Base-by-base conservation (phyloP, 2,329 filamentous ascomycete species). In the Colletotrichum agaves region DNA sequence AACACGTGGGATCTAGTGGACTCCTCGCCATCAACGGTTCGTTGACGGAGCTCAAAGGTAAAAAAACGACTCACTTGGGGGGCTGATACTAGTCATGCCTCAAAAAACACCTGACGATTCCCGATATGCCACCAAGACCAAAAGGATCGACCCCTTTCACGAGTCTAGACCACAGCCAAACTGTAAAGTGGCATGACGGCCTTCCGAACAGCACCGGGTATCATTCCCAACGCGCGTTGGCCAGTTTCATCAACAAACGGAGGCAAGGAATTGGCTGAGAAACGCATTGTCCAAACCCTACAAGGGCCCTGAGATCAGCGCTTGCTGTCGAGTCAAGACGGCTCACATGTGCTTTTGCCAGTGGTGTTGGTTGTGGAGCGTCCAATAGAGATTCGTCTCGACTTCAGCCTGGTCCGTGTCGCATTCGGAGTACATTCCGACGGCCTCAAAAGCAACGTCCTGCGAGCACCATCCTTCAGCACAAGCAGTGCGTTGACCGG, bases 121-220 rank as follows among this genome's bases (percentile, higher is more conserved):
- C 33, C 63, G 52, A 57, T 8, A 19, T 39, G 52, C 63, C 50
- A 52, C 63, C 17, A 52, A 47, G 50, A 50, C 50, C 12, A 57
- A 57, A 27, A 50, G n/a, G 52, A 67, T 63, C 63, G 59, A 58
- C 50, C 52, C 44, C 50, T 59, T 63, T 58, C 59, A 17, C 17
- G 37, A 27, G 53, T 53, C 64, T 58, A 52, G 60, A 47, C 21
- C 47, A 10, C 11, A 49, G 23, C 35, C 21, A 23, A 27, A 47
- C 47, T n/a, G n/a, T n/a, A n/a, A 23, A 21, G 31, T 49, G 23
- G 27, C 52, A 64, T 27, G 21, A 12, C 21, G 27, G 17, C 23
- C 17, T 50, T 23, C 43, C 50, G 35, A 52, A 39, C 35, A 8
- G 23, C 31, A 23, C 21, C 37, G n/a, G 43, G 35, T 23, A 31